Evolutionary conservation across 2,329 filamentous ascomycete genomes (phyloP).

Genomic region (Nothomitra cinnamomea): DNA sequence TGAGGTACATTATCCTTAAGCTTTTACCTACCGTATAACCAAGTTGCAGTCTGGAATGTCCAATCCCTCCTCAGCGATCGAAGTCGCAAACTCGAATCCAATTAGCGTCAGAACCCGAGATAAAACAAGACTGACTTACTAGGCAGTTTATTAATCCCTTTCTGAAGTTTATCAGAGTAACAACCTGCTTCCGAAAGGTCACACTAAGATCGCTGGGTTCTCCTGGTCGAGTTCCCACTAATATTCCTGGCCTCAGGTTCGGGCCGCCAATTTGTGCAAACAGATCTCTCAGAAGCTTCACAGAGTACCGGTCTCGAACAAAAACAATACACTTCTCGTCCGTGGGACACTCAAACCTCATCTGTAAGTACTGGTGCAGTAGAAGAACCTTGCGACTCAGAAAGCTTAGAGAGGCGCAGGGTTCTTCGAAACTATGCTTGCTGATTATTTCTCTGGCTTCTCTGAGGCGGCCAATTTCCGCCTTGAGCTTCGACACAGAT

Average conservation of each 20-base stretch:
- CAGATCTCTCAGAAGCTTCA: constrained; percentile 52
- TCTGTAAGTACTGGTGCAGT: constrained; percentile 41
- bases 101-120: background rate
- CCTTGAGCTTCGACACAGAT: constrained; percentile 28
- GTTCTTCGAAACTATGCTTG: constrained; percentile 12
- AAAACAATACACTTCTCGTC: constrained; percentile 71
- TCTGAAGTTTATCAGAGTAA: constrained; percentile 49
- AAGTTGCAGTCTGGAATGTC: constrained; percentile 51
- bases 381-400: constrained; percentile 58
- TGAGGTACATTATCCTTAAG: too few species aligned
- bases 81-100: constrained; percentile 37
- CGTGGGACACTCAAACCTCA: constrained; percentile 41
- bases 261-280: constrained; percentile 41
- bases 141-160: constrained; percentile 41
- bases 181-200: constrained; percentile 56
- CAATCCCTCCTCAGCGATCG: constrained; percentile 47
- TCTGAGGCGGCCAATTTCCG: constrained; percentile 37
- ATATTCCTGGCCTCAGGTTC: constrained; percentile 40
- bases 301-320: constrained; percentile 62
- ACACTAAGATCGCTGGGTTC: constrained; percentile 40
- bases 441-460: constrained; percentile 38
- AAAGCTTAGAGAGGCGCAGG: constrained; percentile 17
- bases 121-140: constrained; percentile 11
- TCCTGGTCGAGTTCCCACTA: constrained; percentile 44
- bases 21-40: constrained; percentile 29